Base-by-base conservation (phyloP, 768 basidiomycete species). In the Galerina sulciceps region DNA sequence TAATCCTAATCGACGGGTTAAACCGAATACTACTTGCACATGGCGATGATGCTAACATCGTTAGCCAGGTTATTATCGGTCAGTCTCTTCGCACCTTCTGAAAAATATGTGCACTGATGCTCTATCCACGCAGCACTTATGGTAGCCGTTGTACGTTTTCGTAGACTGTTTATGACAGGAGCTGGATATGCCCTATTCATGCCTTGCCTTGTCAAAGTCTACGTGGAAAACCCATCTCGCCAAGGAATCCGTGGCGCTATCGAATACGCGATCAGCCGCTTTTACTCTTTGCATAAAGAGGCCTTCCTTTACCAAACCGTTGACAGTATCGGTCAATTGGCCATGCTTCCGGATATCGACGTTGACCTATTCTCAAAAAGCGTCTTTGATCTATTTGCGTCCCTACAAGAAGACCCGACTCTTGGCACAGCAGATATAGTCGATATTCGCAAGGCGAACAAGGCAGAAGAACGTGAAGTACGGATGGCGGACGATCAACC, bases 61-160 rank as follows among this genome's bases (percentile, higher is more conserved):
- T 93, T n/a, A 79, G 82, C 37, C 90, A 91, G 59, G 80, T 85
- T 6, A 74, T 92, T 68, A 86, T 91, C 26, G 88, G 90, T 91
- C 64, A 65, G 84, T 63, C 35, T 23, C 26, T 20, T 58, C 40
- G n/a, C 13, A 38, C 10, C 10, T 42, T 47, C 23, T 40, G 13
- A 35, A 6, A 10, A 5, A 17, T 20, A 18, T 40, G 43, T 26
- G 23, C 17, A 59, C 55, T 63, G 14, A 58, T 48, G 14, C 13
- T 48, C 31, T 23, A 1, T 40, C 23, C 58, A 17, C 48, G 14
- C 58, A 89, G 90, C 85, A 5, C 77, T 88, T 31, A 87, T 91
- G 87, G 82, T 86, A 14, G 91, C 90, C 0, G 87, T 85, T 50
- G 89, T 89, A 6, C 84, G 91, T 14, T 93, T 92, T 66, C 80